Conservation (phyloP, 2,329 filamentous ascomycete species). For the Botrytis squamosa region DNA sequence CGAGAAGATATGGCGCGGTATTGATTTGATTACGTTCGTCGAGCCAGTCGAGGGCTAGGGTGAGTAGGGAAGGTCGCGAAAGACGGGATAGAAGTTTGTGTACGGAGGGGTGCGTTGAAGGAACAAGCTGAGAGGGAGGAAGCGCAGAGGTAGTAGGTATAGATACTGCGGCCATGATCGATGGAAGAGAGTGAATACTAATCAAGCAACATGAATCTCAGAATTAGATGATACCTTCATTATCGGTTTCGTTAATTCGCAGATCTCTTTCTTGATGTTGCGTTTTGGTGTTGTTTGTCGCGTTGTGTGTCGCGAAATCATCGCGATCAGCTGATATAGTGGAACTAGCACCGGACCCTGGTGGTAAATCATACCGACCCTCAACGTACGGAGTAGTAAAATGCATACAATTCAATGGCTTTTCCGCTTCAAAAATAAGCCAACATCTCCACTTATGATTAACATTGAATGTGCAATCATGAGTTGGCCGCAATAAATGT, state of each 20-base stretch:
- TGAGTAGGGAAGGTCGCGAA: conserved; percentile 68
- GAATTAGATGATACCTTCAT: not conserved
- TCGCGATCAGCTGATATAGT: conserved; percentile 19
- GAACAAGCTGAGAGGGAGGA: conserved; percentile 67
- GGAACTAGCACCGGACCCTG: not conserved
- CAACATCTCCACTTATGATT: not conserved
- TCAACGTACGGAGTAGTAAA: not conserved
- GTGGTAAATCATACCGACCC: not conserved
- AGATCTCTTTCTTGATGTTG: not conserved
- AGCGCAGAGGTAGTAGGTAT: conserved; percentile 71
- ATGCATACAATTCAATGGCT: not conserved
- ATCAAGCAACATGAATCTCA: not conserved
- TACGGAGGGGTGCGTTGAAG: conserved; percentile 62
- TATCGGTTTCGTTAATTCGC: not conserved
- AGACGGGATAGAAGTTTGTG: conserved; percentile 67
- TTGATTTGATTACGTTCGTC: conserved; percentile 60
- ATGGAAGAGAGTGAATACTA: not conserved
- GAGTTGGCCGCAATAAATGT: not conserved
- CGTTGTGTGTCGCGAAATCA: conserved; percentile 6
- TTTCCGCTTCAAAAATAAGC: not conserved
- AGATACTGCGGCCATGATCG: conserved; percentile 44
- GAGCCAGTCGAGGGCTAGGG: conserved; percentile 75
- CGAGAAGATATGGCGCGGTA: conserved; percentile 57
- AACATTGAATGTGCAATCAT: not conserved
- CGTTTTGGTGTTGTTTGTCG: not conserved